phyloP scores from a whole-genome alignment of 2,329 filamentous ascomycete genomes.

The Magnaporthiopsis incrustans region DNA sequence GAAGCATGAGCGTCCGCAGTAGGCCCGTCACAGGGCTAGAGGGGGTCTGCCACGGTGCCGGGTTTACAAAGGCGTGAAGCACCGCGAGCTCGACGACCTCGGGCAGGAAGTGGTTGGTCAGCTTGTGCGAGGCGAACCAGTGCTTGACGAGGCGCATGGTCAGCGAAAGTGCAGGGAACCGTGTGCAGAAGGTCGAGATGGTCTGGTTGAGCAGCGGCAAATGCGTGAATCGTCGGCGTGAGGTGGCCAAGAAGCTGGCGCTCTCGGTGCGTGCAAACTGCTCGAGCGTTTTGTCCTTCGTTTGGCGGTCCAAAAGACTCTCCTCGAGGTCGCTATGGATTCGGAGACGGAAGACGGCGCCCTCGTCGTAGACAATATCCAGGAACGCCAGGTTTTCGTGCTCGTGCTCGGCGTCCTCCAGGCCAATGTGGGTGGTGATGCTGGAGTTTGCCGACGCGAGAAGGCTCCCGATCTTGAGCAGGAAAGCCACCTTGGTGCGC shows the following conservation, averaged over 20 bases:
- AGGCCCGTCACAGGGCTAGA: conserved; percentile 74
- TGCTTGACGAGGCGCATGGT: conserved; percentile 79
- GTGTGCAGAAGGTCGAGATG: conserved; percentile 70
- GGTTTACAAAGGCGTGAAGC: conserved; percentile 68
- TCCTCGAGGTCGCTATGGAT: conserved; percentile 87
- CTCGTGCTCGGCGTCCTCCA: conserved; percentile 65
- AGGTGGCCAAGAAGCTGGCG: conserved; percentile 58
- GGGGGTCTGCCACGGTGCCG: conserved; percentile 72
- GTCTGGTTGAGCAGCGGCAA: conserved; percentile 75
- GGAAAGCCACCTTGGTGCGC: conserved; percentile 85
- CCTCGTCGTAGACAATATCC: conserved; percentile 69
- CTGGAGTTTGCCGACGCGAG: conserved; percentile 50
- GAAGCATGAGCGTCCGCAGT: conserved; percentile 67
- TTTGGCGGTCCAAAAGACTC: conserved; percentile 66
- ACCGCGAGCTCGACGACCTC: conserved; percentile 82
- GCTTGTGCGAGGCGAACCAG: conserved; percentile 82
- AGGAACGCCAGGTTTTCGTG: conserved; percentile 74
- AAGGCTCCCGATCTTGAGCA: conserved; percentile 66
- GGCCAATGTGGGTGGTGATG: conserved; percentile 62
- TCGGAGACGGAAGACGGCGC: conserved; percentile 71
- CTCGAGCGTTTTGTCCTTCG: conserved; percentile 65
- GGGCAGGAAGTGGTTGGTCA: conserved; percentile 65
- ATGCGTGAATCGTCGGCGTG: conserved; percentile 64
- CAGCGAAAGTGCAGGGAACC: conserved; percentile 70
- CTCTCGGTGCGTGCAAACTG: conserved; percentile 60